A percentile compares a stretch with the other conserved stretches of the same genome.
Evolutionary conservation across 169 alveolate genomes (phyloP).

Genomic region (Babesia caballi): DNA sequence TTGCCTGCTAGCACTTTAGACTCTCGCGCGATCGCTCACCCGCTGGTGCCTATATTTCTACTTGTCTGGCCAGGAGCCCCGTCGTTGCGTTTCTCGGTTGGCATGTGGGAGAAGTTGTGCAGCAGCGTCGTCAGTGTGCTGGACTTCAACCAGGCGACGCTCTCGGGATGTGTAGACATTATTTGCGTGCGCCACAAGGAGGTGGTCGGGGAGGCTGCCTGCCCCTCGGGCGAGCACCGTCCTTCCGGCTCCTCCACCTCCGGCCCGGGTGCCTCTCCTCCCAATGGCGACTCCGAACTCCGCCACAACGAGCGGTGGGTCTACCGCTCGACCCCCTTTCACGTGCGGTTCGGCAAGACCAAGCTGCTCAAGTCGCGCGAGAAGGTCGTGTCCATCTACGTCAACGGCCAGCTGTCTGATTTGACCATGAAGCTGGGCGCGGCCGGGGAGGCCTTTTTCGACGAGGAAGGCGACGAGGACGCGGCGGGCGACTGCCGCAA

Average conservation of each 20-base stretch:
- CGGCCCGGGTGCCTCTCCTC: background rate
- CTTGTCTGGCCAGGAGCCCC: too few relatives aligned
- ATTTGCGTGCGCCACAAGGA: constrained; percentile 85
- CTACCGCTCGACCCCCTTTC: constrained; percentile 91
- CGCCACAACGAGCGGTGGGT: constrained; percentile 52
- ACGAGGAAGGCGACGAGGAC: constrained; percentile 74
- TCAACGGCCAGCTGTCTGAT: constrained; percentile 87
- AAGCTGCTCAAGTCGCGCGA: constrained; percentile 90
- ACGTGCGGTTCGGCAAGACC: constrained; percentile 95
- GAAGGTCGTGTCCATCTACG: constrained; percentile 87
- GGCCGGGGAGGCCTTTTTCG: constrained; percentile 95
- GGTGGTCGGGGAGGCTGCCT: constrained; percentile 40
- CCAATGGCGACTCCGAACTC: constrained; percentile 4
- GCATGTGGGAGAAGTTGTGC: constrained; percentile 92
- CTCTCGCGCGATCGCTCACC: too few relatives aligned
- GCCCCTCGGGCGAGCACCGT: background rate
- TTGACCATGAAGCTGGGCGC: constrained; percentile 91
- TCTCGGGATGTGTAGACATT: constrained; percentile 91
- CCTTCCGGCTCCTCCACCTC: background rate
- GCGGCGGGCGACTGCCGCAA: background rate
- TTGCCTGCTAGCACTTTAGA: too few relatives aligned
- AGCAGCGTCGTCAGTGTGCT: constrained; percentile 87
- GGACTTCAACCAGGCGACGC: constrained; percentile 90
- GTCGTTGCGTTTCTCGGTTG: background rate
- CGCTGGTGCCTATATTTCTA: too few relatives aligned